Conservation (phyloP, 345 rosid species). For the Microcos paniculata region DNA sequence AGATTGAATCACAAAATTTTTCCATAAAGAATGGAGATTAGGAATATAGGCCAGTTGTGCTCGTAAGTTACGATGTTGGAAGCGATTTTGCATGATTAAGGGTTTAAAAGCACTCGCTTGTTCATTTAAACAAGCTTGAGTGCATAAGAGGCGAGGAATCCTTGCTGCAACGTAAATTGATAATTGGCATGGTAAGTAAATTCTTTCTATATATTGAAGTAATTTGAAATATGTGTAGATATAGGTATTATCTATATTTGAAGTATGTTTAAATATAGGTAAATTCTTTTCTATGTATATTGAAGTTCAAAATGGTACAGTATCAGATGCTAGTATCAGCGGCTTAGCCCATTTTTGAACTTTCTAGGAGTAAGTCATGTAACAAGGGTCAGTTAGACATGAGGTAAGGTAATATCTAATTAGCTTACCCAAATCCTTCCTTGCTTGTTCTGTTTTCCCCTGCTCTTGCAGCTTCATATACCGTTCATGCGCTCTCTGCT, state of each 20-base stretch:
- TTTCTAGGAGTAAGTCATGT: not conserved
- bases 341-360: not conserved
- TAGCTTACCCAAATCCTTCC: conserved; percentile 57
- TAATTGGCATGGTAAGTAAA: not conserved
- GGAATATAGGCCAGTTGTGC: not conserved
- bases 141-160: not conserved
- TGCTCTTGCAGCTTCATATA: conserved; percentile 78
- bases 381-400: not conserved
- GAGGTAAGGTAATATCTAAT: not conserved
- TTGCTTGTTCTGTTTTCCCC: conserved; percentile 72
- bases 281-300: too few species aligned
- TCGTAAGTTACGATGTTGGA: not conserved
- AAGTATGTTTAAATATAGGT: too few species aligned
- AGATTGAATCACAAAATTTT: not conserved
- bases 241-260: not conserved
- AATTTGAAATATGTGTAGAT: not conserved
- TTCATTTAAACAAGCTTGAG: not conserved
- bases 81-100: not conserved
- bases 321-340: not conserved
- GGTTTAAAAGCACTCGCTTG: not conserved
- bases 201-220: not conserved
- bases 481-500: conserved; percentile 70
- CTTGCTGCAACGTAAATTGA: not conserved
- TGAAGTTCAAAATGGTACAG: not conserved
- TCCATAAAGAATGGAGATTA: not conserved